These are phyloP conservation scores for Agastache rugosa DNA, from an alignment of 257 asterid genomes.

Conservation along the genomic window DNA sequence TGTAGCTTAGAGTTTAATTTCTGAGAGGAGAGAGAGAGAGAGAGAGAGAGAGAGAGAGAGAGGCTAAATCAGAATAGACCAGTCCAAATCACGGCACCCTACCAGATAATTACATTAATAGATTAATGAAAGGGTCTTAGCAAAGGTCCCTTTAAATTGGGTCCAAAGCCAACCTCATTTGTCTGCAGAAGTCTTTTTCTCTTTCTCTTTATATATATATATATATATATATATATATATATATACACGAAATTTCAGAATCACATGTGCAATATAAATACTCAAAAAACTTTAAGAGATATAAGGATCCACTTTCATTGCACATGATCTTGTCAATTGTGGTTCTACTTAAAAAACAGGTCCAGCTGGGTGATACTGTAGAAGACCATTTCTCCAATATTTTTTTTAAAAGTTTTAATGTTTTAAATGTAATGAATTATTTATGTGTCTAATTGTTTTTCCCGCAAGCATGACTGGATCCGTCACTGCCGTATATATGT, in stretches of 20 bases:
- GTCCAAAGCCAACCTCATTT: constrained; percentile 30
- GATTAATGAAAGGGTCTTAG: not conserved
- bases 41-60: not conserved
- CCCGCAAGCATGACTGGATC: too few species aligned
- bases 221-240: not conserved
- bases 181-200: constrained; percentile 5
- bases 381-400: not conserved
- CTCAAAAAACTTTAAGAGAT: not conserved
- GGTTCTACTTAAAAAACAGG: not conserved
- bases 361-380: constrained; percentile 19
- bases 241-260: constrained; percentile 18
- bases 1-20: too few species aligned
- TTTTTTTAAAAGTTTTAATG: too few species aligned
- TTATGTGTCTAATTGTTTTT: not conserved
- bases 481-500: too few species aligned
- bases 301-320: constrained; percentile 38
- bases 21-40: not conserved
- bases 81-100: constrained; percentile 7
- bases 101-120: constrained; percentile 15
- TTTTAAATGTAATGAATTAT: too few species aligned
- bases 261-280: constrained; percentile 33
- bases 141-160: constrained; percentile 21
- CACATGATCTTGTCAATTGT: constrained; percentile 36
- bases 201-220: not conserved
- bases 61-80: constrained; percentile 9